Base-by-base conservation (phyloP, 108 stramenopile genomes). In the Stephanodiscus minutulus region DNA sequence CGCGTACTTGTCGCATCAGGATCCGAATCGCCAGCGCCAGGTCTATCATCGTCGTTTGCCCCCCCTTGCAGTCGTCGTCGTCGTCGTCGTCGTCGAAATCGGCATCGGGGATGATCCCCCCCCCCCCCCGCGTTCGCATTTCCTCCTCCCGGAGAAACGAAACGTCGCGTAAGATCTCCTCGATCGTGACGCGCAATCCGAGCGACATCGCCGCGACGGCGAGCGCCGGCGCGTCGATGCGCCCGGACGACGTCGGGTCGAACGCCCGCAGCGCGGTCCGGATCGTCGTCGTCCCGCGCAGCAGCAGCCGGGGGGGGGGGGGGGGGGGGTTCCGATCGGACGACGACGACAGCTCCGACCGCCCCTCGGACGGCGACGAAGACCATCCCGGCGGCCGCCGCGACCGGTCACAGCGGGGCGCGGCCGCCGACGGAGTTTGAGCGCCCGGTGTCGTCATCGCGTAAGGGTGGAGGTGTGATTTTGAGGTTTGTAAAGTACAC, bases 201-300 rank as follows among this genome's bases (percentile, higher is more conserved):
- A 77, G 39, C 12, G 76, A 77, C n/a, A 43, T 63, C 17, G 53
- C 36, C 57, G 70, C 59, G 6, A 70, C 48, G 25, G 64, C 68
- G 35, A 77, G 70, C 17, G 76, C 47, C 18, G 12, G 25, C 0
- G 56, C n/a, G 24, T 77, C 68, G 17, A 77, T 15, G 33, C 49
- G 58, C 36, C 68, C 68, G 10, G 65, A 65, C 1, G 70, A 55
- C 28, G 48, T 50, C 12, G 68, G 68, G 64, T 77, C 61, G 46
- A 77, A 77, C 56, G 63, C 24, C 56, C 59, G 63, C 68, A 76
- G 68, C 15, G 31, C 21, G 50, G n/a, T n/a, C n/a, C n/a, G n/a
- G n/a, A n/a, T n/a, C n/a, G n/a, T n/a, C n/a, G n/a, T n/a, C n/a
- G n/a, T n/a, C n/a, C n/a, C n/a, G n/a, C n/a, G n/a, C n/a, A n/a